A percentile compares a stretch with the other conserved stretches of the same genome.
These are phyloP conservation scores for Tulasnella sp. DNA, from an alignment of 768 basidiomycete genomes.

Conservation along the genomic window DNA sequence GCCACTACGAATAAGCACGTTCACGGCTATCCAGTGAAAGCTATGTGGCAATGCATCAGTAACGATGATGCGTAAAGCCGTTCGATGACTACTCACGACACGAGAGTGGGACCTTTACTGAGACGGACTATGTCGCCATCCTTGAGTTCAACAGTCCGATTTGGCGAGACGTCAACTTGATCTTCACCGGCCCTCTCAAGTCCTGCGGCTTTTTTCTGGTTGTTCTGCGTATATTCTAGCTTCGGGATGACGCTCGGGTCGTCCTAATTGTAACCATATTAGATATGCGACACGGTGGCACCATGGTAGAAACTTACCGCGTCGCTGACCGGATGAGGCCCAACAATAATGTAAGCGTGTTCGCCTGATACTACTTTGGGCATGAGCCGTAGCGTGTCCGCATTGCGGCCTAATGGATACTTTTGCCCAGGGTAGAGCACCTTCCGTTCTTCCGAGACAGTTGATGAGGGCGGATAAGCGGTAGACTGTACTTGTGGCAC, in stretches of 20 bases:
- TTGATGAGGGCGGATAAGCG: not conserved
- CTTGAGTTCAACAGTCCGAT: not conserved
- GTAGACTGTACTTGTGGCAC: not conserved
- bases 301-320: not conserved
- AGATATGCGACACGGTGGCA: not conserved
- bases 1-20: conserved; percentile 4
- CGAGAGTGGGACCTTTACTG: not conserved
- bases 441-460: not conserved
- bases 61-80: not conserved
- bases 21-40: conserved; percentile 5
- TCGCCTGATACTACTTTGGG: conserved; percentile 3
- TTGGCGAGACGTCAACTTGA: not conserved
- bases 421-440: conserved; percentile 3
- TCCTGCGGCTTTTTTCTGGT: not conserved
- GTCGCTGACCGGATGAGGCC: not conserved
- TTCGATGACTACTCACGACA: not conserved
- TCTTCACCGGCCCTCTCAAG: conserved; percentile 1
- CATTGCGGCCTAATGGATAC: not conserved
- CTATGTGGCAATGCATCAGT: not conserved
- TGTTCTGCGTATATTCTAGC: conserved; percentile 4
- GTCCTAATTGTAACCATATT: not conserved
- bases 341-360: not conserved
- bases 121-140: conserved; percentile 4
- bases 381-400: not conserved
- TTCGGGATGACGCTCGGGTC: conserved; percentile 1